These are phyloP conservation scores for Hyaloscypha bicolor DNA, from an alignment of 495 filamentous ascomycete species.

Conservation along the genomic window DNA sequence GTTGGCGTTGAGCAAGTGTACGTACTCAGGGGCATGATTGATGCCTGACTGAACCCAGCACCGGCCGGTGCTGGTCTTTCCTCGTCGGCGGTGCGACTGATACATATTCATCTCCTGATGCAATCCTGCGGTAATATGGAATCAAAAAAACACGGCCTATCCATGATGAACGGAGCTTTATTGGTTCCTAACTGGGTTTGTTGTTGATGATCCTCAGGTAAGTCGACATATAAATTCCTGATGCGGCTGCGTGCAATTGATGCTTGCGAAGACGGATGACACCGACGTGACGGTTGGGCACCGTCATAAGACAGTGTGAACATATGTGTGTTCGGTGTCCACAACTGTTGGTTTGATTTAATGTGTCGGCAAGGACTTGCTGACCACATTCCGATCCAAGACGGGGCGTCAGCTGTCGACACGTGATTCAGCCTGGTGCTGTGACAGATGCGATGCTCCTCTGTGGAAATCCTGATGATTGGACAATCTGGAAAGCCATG, in stretches of 20 bases:
- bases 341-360: neutral
- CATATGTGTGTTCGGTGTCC: neutral
- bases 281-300: neutral
- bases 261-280: neutral
- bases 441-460: neutral
- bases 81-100: neutral
- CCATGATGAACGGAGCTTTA: neutral
- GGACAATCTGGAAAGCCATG: neutral
- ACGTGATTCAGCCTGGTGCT: slow-evolving; percentile 13
- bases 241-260: slow-evolving; percentile 7
- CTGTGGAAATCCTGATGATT: neutral
- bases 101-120: neutral
- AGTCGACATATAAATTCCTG: neutral
- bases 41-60: slow-evolving; percentile 28
- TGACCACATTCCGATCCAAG: slow-evolving; percentile 18
- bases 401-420: neutral
- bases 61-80: slow-evolving; percentile 21
- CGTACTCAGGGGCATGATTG: slow-evolving; percentile 33
- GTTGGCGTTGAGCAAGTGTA: slow-evolving; percentile 31
- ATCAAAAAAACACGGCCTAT: neutral
- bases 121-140: neutral
- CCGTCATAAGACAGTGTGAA: neutral
- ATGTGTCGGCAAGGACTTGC: slow-evolving; percentile 20
- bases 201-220: neutral
- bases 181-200: neutral